phyloP scores from a whole-genome alignment of 139 green algal genomes.

The Volvox reticuliferus region DNA sequence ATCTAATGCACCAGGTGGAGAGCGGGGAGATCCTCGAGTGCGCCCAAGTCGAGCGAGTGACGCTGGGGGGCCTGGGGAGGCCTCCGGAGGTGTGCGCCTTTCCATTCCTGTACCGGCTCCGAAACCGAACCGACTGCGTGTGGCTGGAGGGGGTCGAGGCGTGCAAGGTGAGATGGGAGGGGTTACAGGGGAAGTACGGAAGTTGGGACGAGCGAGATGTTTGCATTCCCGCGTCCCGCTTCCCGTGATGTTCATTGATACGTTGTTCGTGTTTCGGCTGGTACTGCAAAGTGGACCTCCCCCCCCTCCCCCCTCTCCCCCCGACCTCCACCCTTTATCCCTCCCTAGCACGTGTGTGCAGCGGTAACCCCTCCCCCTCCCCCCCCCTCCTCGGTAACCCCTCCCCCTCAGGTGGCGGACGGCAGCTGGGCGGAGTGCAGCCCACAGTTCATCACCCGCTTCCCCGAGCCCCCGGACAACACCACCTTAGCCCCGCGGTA shows the following conservation, averaged over 20 bases:
- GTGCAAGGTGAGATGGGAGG: slow-evolving; percentile 60
- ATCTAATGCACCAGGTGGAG: slow-evolving; percentile 19
- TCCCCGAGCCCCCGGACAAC: slow-evolving; percentile 42
- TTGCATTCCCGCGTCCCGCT: too few relatives aligned
- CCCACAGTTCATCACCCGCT: not conserved
- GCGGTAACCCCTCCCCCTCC: not conserved
- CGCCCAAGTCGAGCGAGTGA: slow-evolving; percentile 23
- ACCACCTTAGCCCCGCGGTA: not conserved
- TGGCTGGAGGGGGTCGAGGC: slow-evolving; percentile 52
- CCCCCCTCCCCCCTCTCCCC: not conserved
- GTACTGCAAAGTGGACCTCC: too few relatives aligned
- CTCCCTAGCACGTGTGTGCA: not conserved
- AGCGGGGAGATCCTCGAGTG: slow-evolving; percentile 41
- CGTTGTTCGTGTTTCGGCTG: too few relatives aligned
- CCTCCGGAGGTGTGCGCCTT: slow-evolving; percentile 11
- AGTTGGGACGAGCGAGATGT: too few relatives aligned
- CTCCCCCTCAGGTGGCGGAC: slow-evolving; percentile 15
- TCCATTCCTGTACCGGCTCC: slow-evolving; percentile 38
- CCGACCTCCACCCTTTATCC: too few relatives aligned
- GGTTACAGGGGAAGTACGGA: too few relatives aligned
- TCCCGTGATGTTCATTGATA: too few relatives aligned
- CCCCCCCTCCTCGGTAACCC: not conserved
- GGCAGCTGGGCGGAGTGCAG: slow-evolving; percentile 51
- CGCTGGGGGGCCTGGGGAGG: not conserved
- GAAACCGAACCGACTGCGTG: slow-evolving; percentile 53